phyloP scores from a whole-genome alignment of 148 eudicot genomes.

The Chenopodium berlandieri region DNA sequence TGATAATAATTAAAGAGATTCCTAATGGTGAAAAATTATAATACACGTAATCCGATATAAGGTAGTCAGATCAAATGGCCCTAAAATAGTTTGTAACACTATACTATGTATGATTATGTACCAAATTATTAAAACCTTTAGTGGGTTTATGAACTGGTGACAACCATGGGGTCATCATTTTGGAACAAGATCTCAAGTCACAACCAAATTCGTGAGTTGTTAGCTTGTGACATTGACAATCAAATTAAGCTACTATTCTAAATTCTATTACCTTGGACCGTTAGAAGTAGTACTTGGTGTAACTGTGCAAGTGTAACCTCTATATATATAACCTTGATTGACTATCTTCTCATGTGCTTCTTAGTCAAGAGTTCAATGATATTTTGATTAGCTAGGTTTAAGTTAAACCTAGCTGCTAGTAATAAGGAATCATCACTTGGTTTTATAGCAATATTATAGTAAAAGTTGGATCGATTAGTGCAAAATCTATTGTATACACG shows the following conservation, averaged over 20 bases:
- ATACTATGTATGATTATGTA: neutral
- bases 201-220: neutral
- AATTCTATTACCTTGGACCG: neutral
- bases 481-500: too few species aligned
- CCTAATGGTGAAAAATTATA: neutral
- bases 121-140: neutral
- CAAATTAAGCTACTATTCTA: neutral
- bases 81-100: conserved; percentile 3
- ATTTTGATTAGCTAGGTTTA: too few species aligned
- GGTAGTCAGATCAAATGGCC: conserved; percentile 10
- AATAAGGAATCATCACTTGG: too few species aligned
- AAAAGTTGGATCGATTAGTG: too few species aligned
- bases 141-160: conserved; percentile 18
- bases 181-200: neutral
- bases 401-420: too few species aligned
- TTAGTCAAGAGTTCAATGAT: neutral
- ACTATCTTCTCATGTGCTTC: neutral
- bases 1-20: neutral
- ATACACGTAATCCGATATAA: neutral
- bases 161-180: conserved; percentile 4
- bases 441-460: too few species aligned
- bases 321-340: conserved; percentile 9
- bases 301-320: neutral
- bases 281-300: neutral
- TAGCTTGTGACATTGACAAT: neutral